phyloP scores from a whole-genome alignment of 441 rosid genomes.

The Croton laevigatus region DNA sequence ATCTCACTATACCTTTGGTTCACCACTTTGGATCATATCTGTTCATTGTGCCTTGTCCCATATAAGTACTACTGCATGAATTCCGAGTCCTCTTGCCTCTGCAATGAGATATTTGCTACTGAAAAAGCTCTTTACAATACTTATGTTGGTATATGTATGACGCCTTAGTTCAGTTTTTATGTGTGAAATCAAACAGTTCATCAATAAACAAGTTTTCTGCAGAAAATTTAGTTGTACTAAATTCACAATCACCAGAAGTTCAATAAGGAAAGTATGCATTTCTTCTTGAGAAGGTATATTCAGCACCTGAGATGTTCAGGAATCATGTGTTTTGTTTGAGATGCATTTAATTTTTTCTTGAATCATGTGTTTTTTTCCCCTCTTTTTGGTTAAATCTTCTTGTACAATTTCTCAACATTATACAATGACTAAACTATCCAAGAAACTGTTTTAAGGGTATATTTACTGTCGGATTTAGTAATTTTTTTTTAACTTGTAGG shows the following conservation, averaged over 20 bases:
- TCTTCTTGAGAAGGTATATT: not conserved
- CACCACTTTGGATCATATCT: not conserved
- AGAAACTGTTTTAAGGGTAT: not conserved
- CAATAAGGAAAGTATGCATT: not conserved
- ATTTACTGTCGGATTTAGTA: slow-evolving; percentile 33
- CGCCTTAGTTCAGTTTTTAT: slow-evolving; percentile 3
- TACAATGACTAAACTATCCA: not conserved
- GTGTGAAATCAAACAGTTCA: not conserved
- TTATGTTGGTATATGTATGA: not conserved
- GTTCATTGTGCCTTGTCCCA: not conserved
- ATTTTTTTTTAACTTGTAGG: slow-evolving; percentile 64
- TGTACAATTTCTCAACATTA: not conserved
- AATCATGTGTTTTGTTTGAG: not conserved
- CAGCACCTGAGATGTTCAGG: not conserved
- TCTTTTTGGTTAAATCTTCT: not conserved
- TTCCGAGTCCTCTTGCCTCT: not conserved
- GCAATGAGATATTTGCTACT: not conserved
- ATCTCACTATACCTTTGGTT: not conserved
- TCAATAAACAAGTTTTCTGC: not conserved
- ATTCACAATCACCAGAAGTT: not conserved
- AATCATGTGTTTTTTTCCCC: not conserved
- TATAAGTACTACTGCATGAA: not conserved
- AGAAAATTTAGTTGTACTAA: not conserved
- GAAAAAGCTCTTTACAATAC: not conserved
- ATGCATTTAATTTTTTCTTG: not conserved